Base-by-base conservation (phyloP, 768 basidiomycete species). In the Suillus sp. region DNA sequence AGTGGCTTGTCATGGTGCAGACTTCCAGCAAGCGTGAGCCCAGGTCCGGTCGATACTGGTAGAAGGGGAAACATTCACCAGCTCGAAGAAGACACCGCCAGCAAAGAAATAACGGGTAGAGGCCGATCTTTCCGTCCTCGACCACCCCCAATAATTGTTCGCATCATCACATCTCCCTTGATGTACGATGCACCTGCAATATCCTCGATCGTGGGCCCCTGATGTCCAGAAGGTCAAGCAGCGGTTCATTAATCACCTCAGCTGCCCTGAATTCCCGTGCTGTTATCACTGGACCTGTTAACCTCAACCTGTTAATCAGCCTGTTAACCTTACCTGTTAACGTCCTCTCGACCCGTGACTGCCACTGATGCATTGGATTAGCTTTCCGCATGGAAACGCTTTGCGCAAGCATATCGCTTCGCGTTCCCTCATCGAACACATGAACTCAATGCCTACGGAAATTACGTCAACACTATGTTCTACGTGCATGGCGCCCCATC, bases 361-460 rank as follows among this genome's bases (percentile, higher is more conserved):
- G 66, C 77, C 60, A 30, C 32, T 22, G 66, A 67, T 27, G 34
- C 35, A 2, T 60, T 63, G 2, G 68, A 77, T 4, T 78, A 74
- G 74, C 37, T 62, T 42, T 34, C 59, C 4, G 74, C 75, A 0
- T 77, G 70, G 67, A 35, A 64, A 9, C 11, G n/a, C 0, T 53
- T 64, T 14, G 18, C 48, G 8, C 43, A 60, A 47, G 73, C 75
- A 0, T 63, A 62, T 45, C 0, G 22, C 0, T 77, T 70, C 58
- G 66, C 66, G 1, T 77, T 75, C 60, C 73, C 71, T 0, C 71
- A 77, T 58, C 65, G 74, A 5, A 11, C 37, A 3, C 20, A 53
- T 0, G 73, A 79, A 51, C 71, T 78, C n/a, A 2, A 37, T 3
- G 57, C n/a, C 0, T 80, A 78, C 42, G 61, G 59, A 0, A 59